Base-by-base conservation (phyloP, 139 green algal genomes). In the Medakamo hakoo region DNA sequence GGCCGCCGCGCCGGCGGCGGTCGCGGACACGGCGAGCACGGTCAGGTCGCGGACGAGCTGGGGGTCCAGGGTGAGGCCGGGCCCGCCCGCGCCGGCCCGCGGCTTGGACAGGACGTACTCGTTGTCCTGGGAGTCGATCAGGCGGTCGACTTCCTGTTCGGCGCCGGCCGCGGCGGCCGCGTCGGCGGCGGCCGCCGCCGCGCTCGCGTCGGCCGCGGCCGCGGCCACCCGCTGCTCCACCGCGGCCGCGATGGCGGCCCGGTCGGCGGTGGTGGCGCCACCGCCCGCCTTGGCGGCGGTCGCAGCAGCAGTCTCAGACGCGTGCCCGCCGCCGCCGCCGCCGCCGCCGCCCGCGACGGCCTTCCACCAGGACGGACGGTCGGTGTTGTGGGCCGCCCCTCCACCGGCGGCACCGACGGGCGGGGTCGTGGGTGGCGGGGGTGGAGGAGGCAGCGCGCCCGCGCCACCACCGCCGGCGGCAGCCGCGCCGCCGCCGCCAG, bases 51-150 rank as follows among this genome's bases (percentile, higher is more conserved):
- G 65, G 4, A 97, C 86, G 3, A 97, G 73, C 60, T 83, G 78
- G 1, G 84, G 78, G 73, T 98, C 90, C 65, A 96, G 69, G 2
- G 90, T 94, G 22, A 98, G 69, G 1, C 88, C 83, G 60, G 90
- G 80, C 0, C 84, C 67, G 2, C 70, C 70, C n/a, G 84, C 82
- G 9, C 9, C 40, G 49, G 70, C 67, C 73, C 89, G 92, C 19
- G 91, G 83, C 48, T 85, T 89, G 24, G 92, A 97, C 31, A 98
- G 84, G n/a, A 98, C 88, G 66, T 95, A 98, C 64, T 94, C 91
- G 64, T 97, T 98, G 78, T 96, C 90, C 28, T 96, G 76, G 0
- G 79, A 83, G 72, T 98, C 91, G 57, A 98, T 92, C 48, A 98
- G 92, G 4, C 91, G 68, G 31, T 94, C 88, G 20, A 98, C 88